Conservation (phyloP, 768 basidiomycete genomes). For the Macrolepiota dolichaula region DNA sequence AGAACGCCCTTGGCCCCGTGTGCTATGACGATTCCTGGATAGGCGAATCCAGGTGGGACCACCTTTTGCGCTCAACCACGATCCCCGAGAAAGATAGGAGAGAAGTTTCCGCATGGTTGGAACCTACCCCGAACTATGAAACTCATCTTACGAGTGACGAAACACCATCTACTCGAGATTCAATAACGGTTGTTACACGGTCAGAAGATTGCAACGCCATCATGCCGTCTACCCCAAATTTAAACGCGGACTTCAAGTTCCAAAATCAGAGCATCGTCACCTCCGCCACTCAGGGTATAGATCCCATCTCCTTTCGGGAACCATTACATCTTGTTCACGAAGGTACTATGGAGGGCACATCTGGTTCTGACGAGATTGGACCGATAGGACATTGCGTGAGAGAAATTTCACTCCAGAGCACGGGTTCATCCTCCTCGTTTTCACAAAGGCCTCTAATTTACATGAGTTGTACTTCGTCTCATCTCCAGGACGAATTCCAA, state of each 20-base stretch:
- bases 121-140: neutral
- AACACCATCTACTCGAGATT: neutral
- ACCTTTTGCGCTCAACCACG: neutral
- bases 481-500: neutral
- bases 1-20: neutral
- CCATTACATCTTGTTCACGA: neutral
- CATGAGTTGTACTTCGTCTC: neutral
- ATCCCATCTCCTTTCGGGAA: neutral
- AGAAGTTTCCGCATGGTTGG: neutral
- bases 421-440: neutral
- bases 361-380: constrained; percentile 10
- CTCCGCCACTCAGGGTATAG: constrained; percentile 5
- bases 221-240: neutral
- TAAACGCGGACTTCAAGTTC: neutral
- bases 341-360: neutral
- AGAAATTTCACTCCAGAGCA: neutral
- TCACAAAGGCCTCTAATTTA: neutral
- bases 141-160: neutral
- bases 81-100: neutral
- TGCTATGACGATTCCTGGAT: constrained; percentile 1
- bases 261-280: neutral
- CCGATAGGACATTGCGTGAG: constrained; percentile 7
- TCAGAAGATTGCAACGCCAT: neutral
- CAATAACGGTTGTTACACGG: neutral
- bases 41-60: constrained; percentile 1